Evolutionary conservation across 1,139 yeast genomes (phyloP).

Genomic region (Yamadazyma taylorii): DNA sequence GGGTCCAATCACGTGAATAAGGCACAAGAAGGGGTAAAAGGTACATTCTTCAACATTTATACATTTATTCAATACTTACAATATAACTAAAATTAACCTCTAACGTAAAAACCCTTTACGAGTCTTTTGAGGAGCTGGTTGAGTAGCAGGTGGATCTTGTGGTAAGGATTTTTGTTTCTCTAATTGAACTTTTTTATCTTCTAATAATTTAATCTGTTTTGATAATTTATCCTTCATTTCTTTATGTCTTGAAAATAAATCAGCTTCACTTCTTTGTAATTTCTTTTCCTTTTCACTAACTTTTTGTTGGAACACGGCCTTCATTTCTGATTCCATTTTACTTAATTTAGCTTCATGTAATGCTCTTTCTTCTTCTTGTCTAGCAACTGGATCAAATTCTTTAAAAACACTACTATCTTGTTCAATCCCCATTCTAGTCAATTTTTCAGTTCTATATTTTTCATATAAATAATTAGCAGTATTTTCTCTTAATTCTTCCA

Average conservation of each 20-base stretch:
- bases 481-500: constrained; percentile 91
- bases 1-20: too few species aligned
- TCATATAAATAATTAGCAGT: constrained; percentile 81
- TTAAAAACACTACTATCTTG: constrained; percentile 92
- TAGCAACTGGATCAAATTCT: constrained; percentile 89
- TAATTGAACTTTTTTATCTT: constrained; percentile 84
- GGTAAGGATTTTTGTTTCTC: constrained; percentile 67
- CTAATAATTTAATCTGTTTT: constrained; percentile 84
- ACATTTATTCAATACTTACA: background rate
- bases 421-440: constrained; percentile 78
- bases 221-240: constrained; percentile 95
- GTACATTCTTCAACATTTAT: background rate
- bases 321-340: constrained; percentile 96
- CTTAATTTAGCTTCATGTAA: constrained; percentile 92
- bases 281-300: constrained; percentile 97
- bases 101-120: constrained; percentile 59
- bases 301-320: constrained; percentile 93
- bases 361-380: constrained; percentile 92
- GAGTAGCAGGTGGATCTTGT: constrained; percentile 52
- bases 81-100: too few species aligned
- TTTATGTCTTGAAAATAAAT: constrained; percentile 90
- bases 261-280: constrained; percentile 96
- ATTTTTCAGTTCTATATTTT: constrained; percentile 83
- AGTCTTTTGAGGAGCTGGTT: constrained; percentile 47
- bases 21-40: background rate